Evolutionary conservation across 305 asterid genomes (phyloP).

Genomic region (Plantago coronopus): DNA sequence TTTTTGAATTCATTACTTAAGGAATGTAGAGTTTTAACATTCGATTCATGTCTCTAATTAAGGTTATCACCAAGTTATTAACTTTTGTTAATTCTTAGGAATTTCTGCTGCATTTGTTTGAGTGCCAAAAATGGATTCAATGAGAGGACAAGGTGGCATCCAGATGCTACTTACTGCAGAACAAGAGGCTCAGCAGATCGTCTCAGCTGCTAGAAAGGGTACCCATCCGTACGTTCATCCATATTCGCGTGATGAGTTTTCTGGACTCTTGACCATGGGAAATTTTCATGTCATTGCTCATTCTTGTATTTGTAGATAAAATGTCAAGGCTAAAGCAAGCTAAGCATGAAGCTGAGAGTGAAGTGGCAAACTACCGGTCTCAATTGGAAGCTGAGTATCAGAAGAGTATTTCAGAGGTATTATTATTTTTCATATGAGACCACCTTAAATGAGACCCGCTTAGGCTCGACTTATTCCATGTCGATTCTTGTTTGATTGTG

Average conservation of each 20-base stretch:
- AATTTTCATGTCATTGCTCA: no score
- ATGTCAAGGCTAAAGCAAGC: conserved; percentile 68
- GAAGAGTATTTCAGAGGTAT: conserved; percentile 57
- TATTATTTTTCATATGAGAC: not conserved
- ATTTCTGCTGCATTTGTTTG: not conserved
- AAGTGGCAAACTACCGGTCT: conserved; percentile 48
- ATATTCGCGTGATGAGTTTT: not conserved
- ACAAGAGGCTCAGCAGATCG: conserved; percentile 86
- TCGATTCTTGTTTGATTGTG: conserved; percentile 3
- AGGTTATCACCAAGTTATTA: not conserved
- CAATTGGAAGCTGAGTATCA: conserved; percentile 73
- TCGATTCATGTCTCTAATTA: not conserved
- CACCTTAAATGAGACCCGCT: not conserved
- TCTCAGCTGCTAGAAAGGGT: conserved; percentile 74
- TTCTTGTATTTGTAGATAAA: conserved; percentile 49
- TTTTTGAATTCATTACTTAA: not conserved
- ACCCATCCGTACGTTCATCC: not conserved
- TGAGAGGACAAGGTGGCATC: conserved; percentile 84
- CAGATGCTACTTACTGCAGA: conserved; percentile 88
- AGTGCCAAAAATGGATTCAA: conserved; percentile 50
- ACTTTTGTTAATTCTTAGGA: not conserved
- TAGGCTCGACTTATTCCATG: not conserved
- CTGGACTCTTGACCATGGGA: conserved; percentile 2
- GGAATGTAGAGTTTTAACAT: not conserved
- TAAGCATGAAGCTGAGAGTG: conserved; percentile 74